Conservation (phyloP, 164 flowering plant genomes). For the Umbellularia californica region DNA sequence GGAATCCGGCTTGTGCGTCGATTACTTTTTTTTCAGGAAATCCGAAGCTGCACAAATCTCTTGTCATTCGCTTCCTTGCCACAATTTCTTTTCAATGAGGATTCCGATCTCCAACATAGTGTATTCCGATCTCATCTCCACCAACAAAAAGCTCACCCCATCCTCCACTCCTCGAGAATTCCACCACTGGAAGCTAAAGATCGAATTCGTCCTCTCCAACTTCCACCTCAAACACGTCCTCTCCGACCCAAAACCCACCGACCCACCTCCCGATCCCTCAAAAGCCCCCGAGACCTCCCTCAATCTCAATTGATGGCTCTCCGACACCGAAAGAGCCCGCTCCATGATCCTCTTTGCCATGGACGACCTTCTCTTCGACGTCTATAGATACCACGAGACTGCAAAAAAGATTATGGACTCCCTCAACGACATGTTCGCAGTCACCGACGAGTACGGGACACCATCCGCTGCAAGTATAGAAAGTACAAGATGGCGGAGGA, state of each 20-base stretch:
- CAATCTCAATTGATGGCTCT: slow-evolving; percentile 1
- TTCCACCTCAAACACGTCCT: slow-evolving; percentile 12
- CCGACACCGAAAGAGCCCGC: slow-evolving; percentile 1
- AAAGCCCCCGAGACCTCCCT: neutral
- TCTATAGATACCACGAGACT: no score
- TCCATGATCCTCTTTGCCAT: slow-evolving; percentile 1
- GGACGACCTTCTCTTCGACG: slow-evolving; percentile 2
- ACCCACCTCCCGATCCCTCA: neutral
- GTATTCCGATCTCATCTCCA: no score
- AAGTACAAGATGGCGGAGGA: slow-evolving; percentile 11
- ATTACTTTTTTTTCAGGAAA: no score
- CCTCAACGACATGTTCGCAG: neutral
- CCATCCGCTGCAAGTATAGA: neutral
- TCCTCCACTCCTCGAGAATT: no score
- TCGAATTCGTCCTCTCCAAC: slow-evolving; percentile 4
- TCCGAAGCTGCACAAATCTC: no score
- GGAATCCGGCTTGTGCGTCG: no score
- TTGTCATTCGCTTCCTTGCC: no score
- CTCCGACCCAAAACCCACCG: slow-evolving; percentile 11
- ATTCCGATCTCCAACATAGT: no score
- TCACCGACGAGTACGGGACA: neutral
- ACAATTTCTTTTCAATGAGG: no score
- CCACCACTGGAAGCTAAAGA: slow-evolving; percentile 10
- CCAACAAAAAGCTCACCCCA: no score
- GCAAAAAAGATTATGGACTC: slow-evolving; percentile 5